Conservation (phyloP, 495 filamentous ascomycete genomes). For the Elaphomyces granulatus region DNA sequence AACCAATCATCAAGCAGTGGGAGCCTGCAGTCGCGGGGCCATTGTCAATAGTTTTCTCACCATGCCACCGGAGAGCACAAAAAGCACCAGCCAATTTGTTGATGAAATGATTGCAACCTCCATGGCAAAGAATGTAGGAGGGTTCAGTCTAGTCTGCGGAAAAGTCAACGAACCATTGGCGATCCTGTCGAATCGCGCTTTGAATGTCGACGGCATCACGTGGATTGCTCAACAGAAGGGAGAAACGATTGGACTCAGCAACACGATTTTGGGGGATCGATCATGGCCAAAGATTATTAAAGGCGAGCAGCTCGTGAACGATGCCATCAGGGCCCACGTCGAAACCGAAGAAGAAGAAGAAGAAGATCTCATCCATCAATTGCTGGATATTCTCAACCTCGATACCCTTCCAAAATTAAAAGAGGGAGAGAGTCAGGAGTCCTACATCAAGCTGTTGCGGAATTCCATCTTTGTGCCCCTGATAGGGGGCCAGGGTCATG, state of each 20-base stretch:
- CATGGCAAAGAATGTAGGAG: conserved; percentile 52
- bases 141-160: conserved; percentile 82
- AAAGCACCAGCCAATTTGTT: conserved; percentile 41
- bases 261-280: conserved; percentile 59
- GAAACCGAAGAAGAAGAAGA: conserved; percentile 34
- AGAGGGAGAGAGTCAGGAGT: conserved; percentile 44
- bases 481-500: conserved; percentile 47
- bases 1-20: conserved; percentile 34
- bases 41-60: conserved; percentile 85
- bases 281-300: conserved; percentile 70
- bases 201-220: conserved; percentile 34
- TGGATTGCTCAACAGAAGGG: conserved; percentile 55
- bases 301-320: conserved; percentile 36
- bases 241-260: conserved; percentile 68
- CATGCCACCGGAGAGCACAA: conserved; percentile 9
- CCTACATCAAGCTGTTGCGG: conserved; percentile 53
- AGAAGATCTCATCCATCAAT: conserved; percentile 49
- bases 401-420: conserved; percentile 54
- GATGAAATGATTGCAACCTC: conserved; percentile 41
- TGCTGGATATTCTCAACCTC: conserved; percentile 54
- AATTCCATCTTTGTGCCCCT: conserved; percentile 77
- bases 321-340: conserved; percentile 33
- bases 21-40: conserved; percentile 56
- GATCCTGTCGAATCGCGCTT: conserved; percentile 74
- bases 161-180: conserved; percentile 63